phyloP scores from a whole-genome alignment of 2,329 filamentous ascomycete genomes.

The Colletotrichum sublineola region DNA sequence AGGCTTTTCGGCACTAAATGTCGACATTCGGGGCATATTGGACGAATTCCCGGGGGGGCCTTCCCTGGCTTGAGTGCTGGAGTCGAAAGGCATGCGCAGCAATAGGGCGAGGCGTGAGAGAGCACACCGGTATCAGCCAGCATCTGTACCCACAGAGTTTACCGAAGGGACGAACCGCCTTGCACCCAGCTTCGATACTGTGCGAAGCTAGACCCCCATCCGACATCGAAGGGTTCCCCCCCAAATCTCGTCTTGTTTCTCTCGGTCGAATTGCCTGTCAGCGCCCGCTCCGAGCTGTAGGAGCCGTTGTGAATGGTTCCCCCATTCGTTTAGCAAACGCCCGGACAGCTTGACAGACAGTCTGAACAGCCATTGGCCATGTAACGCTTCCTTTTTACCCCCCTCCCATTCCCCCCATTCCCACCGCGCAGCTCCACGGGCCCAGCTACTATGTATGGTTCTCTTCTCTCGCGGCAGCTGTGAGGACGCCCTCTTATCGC shows the following conservation, averaged over 20 bases:
- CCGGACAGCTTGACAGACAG: constrained; percentile 25
- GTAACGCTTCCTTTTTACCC: constrained; percentile 28
- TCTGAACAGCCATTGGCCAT: constrained; percentile 38
- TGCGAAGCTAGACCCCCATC: constrained; percentile 17
- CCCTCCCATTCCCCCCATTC: constrained; percentile 9
- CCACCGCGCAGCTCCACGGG: constrained; percentile 37
- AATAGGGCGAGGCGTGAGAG: constrained; percentile 21
- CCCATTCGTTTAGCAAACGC: constrained; percentile 40
- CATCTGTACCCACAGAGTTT: constrained; percentile 28
- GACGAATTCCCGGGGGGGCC: constrained; percentile 20
- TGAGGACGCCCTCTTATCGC: constrained; percentile 37
- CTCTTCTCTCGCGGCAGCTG: constrained; percentile 16
- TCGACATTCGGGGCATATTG: constrained; percentile 35
- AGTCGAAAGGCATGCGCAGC: constrained; percentile 14
- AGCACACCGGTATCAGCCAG: not conserved
- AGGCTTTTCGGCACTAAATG: constrained; percentile 16
- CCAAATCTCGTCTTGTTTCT: constrained; percentile 26
- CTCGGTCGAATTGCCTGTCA: constrained; percentile 38
- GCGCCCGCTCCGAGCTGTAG: constrained; percentile 37
- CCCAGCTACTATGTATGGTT: constrained; percentile 22
- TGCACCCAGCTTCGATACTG: constrained; percentile 28
- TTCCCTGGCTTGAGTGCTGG: constrained; percentile 23
- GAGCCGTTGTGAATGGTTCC: constrained; percentile 32
- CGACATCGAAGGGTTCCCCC: constrained; percentile 11
- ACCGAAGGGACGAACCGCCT: constrained; percentile 30